phyloP scores from a whole-genome alignment of 1,139 yeast genomes.

The Kurtzmaniella quercitrusa region DNA sequence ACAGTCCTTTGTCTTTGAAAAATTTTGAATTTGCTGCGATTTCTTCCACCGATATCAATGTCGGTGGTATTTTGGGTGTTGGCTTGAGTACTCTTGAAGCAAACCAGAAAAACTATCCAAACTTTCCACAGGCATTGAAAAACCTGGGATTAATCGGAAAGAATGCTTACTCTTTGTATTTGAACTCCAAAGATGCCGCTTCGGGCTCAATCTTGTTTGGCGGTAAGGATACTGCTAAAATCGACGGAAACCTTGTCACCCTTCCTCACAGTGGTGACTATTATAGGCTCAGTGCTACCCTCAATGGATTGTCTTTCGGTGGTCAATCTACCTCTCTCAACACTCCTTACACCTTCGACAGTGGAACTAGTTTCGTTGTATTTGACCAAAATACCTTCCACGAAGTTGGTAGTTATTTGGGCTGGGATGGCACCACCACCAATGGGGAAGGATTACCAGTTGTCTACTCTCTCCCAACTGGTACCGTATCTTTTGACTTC shows the following conservation, averaged over 20 bases:
- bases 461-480: neutral
- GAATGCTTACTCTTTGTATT: conserved; percentile 44
- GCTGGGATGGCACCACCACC: neutral
- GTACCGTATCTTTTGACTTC: conserved; percentile 11
- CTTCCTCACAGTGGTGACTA: conserved; percentile 16
- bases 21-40: conserved; percentile 44
- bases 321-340: conserved; percentile 1
- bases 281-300: conserved; percentile 5
- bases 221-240: conserved; percentile 52
- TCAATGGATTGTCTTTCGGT: conserved; percentile 4
- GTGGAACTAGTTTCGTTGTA: conserved; percentile 63
- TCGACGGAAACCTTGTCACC: conserved; percentile 37
- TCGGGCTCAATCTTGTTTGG: conserved; percentile 53
- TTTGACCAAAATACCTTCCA: conserved; percentile 41
- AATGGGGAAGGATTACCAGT: neutral
- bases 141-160: conserved; percentile 36
- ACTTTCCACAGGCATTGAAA: conserved; percentile 48
- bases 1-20: conserved; percentile 21
- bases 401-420: conserved; percentile 24
- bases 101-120: conserved; percentile 30
- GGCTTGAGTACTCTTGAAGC: conserved; percentile 42
- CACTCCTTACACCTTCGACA: conserved; percentile 52
- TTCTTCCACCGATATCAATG: conserved; percentile 22
- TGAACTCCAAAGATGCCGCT: conserved; percentile 25
- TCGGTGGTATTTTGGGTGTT: conserved; percentile 37